These are phyloP conservation scores for Linum lewisii DNA, from an alignment of 345 rosid species.

Conservation along the genomic window DNA sequence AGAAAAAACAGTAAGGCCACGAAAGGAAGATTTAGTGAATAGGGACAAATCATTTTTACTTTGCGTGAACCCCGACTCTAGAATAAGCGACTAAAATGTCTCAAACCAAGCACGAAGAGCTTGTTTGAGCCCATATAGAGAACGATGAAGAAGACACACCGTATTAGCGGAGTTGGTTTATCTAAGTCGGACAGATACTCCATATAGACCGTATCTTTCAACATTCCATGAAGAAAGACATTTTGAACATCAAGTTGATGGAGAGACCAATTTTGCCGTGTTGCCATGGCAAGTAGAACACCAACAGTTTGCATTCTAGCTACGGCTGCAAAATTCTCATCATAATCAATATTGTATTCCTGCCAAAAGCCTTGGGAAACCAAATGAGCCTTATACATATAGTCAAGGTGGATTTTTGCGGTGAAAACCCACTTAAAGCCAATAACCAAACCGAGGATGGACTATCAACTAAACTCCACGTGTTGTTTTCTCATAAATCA, in stretches of 20 bases:
- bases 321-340: conserved; percentile 1
- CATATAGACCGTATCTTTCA: neutral
- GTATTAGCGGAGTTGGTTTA: no score
- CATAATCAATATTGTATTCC: conserved; percentile 9
- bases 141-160: no score
- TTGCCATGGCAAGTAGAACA: neutral
- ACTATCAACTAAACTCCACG: no score
- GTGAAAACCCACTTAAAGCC: conserved; percentile 8
- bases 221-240: neutral
- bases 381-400: neutral
- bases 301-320: neutral
- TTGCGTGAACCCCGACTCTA: no score
- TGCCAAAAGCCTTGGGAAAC: neutral
- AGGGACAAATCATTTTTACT: no score
- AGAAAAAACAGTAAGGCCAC: no score
- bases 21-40: no score
- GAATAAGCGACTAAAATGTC: no score
- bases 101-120: no score
- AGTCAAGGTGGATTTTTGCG: neutral
- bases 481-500: neutral
- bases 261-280: neutral
- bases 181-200: neutral
- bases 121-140: no score
- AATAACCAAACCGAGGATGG: neutral
- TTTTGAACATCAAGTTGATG: conserved; percentile 7